Conservation (phyloP, 1,284 basidiomycete genomes). For the Ceratobasidium sp. region DNA sequence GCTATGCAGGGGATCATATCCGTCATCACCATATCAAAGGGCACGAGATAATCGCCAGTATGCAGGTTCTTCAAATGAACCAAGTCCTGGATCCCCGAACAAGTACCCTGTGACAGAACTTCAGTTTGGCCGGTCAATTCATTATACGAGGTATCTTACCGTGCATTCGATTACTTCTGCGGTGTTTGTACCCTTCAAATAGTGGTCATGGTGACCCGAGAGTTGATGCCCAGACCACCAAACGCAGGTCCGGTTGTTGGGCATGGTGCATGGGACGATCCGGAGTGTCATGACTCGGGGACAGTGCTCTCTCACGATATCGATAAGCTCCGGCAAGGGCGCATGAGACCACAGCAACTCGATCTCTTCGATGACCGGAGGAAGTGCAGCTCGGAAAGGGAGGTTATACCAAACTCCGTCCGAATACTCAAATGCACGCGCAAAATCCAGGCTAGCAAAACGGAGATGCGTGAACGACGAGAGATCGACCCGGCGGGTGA, state of each 20-base stretch:
- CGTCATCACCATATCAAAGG: no score
- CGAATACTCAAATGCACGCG: not conserved
- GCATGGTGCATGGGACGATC: constrained; percentile 13
- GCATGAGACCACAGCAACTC: constrained; percentile 2
- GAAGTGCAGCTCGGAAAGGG: not conserved
- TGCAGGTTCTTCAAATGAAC: no score
- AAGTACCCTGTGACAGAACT: no score
- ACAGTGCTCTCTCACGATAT: not conserved
- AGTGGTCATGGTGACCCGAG: not conserved
- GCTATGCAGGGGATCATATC: no score
- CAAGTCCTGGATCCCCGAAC: no score
- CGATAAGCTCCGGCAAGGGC: not conserved
- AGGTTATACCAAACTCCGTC: not conserved
- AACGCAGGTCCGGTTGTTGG: not conserved
- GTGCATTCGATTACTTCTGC: not conserved
- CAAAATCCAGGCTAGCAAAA: not conserved
- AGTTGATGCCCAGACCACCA: constrained; percentile 5
- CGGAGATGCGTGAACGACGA: not conserved
- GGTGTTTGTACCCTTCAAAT: not conserved
- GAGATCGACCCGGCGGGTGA: no score
- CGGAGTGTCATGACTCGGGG: constrained; percentile 4
- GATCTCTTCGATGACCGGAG: not conserved
- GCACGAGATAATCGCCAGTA: no score
- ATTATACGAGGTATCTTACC: not conserved
- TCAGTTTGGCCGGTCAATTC: no score